phyloP scores from a whole-genome alignment of 2,329 filamentous ascomycete genomes.

The Phaeosphaeria sp. region DNA sequence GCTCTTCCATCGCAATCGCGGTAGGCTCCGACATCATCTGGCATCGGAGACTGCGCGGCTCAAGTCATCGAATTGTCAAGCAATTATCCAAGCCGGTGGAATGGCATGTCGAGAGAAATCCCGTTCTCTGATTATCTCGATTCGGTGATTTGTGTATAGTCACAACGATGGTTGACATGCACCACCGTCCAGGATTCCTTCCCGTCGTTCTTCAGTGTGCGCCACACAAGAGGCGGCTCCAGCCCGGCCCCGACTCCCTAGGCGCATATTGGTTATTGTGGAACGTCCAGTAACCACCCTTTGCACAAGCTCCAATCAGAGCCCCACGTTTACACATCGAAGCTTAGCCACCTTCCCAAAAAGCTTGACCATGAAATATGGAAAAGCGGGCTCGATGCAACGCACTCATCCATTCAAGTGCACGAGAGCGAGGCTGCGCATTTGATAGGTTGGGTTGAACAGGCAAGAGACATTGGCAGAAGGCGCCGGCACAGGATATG shows the following conservation, averaged over 20 bases:
- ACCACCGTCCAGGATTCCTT: no score
- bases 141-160: no score
- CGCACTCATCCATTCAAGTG: neutral
- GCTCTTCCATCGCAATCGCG: slow-evolving; percentile 17
- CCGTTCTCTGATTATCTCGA: no score
- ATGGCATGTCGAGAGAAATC: no score
- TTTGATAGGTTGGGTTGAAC: neutral
- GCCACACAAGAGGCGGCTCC: no score
- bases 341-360: slow-evolving; percentile 30
- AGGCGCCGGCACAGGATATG: neutral
- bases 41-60: slow-evolving; percentile 2
- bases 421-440: neutral
- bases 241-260: neutral
- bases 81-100: no score
- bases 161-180: no score
- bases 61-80: neutral
- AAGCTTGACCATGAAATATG: slow-evolving; percentile 17
- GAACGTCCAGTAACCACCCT: neutral
- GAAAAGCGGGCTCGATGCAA: neutral
- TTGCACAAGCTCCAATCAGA: slow-evolving; percentile 15
- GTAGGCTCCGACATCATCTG: slow-evolving; percentile 8
- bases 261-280: neutral
- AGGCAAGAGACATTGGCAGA: neutral
- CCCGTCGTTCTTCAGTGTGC: neutral
- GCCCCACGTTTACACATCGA: slow-evolving; percentile 16